phyloP scores from a whole-genome alignment of 805 yeast genomes.

The Wickerhamomyces bovis region DNA sequence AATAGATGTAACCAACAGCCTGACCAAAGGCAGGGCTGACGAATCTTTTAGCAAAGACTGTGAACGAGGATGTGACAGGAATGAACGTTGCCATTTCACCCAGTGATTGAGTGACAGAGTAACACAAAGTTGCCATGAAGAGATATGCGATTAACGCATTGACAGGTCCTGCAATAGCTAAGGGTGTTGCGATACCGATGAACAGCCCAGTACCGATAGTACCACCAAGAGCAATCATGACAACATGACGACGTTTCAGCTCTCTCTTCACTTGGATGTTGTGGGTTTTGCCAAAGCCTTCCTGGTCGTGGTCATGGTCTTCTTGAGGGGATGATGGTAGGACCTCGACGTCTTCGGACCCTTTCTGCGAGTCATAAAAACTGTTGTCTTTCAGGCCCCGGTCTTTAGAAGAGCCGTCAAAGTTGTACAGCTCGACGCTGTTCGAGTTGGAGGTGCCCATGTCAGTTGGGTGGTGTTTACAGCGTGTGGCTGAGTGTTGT shows the following conservation, averaged over 20 bases:
- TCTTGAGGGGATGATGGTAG: neutral
- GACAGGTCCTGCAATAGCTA: conserved; percentile 7
- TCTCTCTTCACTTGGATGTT: conserved; percentile 5
- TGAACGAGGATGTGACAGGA: conserved; percentile 8
- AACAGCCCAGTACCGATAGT: conserved; percentile 8
- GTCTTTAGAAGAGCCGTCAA: neutral
- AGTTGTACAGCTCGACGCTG: neutral
- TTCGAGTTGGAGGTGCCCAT: neutral
- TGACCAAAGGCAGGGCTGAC: conserved; percentile 5
- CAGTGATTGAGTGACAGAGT: conserved; percentile 6
- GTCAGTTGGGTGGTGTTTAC: neutral
- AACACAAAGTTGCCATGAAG: conserved; percentile 6
- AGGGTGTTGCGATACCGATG: conserved; percentile 3
- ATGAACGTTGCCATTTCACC: conserved; percentile 9
- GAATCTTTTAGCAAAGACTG: conserved; percentile 6
- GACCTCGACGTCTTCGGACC: neutral
- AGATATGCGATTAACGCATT: conserved; percentile 3
- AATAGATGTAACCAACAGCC: conserved; percentile 6
- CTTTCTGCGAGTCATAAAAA: neutral
- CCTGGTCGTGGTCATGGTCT: conserved; percentile 2
- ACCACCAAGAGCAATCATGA: conserved; percentile 9
- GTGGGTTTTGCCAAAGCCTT: conserved; percentile 2
- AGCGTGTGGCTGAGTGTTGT: neutral
- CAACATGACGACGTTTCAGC: conserved; percentile 7
- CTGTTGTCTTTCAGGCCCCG: too few relatives aligned